These are phyloP conservation scores for Phytopythium ostracodes DNA, from an alignment of 352 stramenopile species.

Conservation along the genomic window DNA sequence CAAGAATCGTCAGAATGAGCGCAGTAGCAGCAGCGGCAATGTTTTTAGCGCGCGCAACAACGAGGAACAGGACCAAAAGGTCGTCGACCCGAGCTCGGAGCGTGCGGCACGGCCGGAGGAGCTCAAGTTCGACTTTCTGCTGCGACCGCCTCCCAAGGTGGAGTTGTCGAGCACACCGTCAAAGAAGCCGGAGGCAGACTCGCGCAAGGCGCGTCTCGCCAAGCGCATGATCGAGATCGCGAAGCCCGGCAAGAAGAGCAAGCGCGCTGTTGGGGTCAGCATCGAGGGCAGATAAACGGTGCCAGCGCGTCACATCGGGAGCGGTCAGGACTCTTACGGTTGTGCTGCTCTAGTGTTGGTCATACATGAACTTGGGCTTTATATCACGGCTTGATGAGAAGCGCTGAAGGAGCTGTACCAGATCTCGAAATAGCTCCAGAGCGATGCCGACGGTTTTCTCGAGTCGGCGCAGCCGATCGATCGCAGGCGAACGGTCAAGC, in stretches of 20 bases:
- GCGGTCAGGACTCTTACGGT: background rate
- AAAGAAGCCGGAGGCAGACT: slow-evolving; percentile 71
- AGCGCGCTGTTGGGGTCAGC: slow-evolving; percentile 68
- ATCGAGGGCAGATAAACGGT: slow-evolving; percentile 76
- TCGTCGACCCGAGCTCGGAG: slow-evolving; percentile 34
- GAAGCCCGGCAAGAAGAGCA: slow-evolving; percentile 68
- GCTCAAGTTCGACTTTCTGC: slow-evolving; percentile 79
- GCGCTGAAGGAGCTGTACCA: background rate
- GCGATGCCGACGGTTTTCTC: background rate
- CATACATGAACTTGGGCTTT: slow-evolving; percentile 7
- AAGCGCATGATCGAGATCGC: slow-evolving; percentile 88
- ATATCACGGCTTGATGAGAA: slow-evolving; percentile 12
- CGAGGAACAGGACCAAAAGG: slow-evolving; percentile 29
- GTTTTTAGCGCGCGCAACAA: slow-evolving; percentile 37
- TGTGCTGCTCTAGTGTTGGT: background rate
- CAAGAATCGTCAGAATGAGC: slow-evolving; percentile 13
- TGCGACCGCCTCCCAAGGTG: slow-evolving; percentile 79
- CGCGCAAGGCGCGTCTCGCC: slow-evolving; percentile 72
- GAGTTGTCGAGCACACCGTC: slow-evolving; percentile 53
- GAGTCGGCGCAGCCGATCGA: background rate
- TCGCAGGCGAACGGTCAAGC: background rate
- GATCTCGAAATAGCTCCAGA: background rate
- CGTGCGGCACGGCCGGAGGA: slow-evolving; percentile 68
- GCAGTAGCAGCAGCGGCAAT: slow-evolving; percentile 38
- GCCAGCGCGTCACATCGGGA: too few species aligned